Conservation (phyloP, 2,329 filamentous ascomycete genomes). For the Thielaviopsis euricoi region DNA sequence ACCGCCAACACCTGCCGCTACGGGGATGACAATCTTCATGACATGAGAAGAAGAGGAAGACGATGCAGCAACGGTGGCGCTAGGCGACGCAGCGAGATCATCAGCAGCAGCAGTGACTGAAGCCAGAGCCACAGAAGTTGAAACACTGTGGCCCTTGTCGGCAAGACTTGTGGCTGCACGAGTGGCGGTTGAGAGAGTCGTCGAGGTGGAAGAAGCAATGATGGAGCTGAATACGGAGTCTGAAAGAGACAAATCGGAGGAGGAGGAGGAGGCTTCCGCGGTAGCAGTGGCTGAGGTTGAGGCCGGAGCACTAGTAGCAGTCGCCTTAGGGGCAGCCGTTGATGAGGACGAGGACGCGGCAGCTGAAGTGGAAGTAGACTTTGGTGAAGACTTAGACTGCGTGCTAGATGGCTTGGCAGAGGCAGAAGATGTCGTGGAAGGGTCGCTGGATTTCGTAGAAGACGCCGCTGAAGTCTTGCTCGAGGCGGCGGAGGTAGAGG, state of each 20-base stretch:
- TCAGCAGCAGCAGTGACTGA: neutral
- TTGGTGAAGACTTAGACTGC: no score
- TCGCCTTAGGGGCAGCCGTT: neutral
- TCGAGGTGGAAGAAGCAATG: neutral
- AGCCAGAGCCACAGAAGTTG: neutral
- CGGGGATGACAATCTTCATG: conserved; percentile 8
- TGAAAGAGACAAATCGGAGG: neutral
- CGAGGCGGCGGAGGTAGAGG: neutral
- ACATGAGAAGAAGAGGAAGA: neutral
- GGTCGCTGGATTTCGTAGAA: neutral
- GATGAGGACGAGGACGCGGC: neutral
- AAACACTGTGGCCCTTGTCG: neutral
- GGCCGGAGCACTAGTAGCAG: neutral
- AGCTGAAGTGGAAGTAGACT: neutral
- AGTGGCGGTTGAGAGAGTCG: conserved; percentile 1
- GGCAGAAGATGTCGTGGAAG: neutral
- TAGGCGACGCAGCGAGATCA: neutral
- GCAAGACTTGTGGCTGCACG: neutral
- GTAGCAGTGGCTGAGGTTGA: neutral
- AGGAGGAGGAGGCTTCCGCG: neutral
- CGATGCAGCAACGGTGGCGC: neutral
- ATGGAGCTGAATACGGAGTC: conserved; percentile 7
- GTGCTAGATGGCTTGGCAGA: neutral
- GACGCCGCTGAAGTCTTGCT: neutral
- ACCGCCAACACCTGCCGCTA: conserved; percentile 11